Percentiles rank a stretch among this genome's conserved stretches.
Conservation (phyloP, 495 filamentous ascomycete genomes). For the Aspergillus sparsus region DNA sequence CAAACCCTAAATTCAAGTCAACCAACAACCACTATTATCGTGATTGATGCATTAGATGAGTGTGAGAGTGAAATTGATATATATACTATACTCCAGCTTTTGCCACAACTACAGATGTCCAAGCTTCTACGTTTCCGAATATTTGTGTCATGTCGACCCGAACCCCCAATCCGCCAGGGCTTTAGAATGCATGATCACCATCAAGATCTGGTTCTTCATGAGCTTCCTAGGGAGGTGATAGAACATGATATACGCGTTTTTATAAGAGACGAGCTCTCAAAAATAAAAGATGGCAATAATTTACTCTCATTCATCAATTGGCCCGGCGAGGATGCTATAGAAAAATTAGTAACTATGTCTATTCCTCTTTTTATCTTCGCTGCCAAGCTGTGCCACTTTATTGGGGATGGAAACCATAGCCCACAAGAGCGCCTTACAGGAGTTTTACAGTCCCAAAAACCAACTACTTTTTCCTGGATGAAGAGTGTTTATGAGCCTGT, state of each 20-base stretch:
- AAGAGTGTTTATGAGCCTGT: conserved; percentile 29
- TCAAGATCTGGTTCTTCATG: conserved; percentile 25
- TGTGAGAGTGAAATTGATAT: conserved; percentile 44
- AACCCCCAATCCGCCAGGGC: conserved; percentile 39
- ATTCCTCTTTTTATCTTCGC: conserved; percentile 37
- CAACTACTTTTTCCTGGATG: conserved; percentile 15
- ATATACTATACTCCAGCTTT: conserved; percentile 35
- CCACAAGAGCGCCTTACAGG: conserved; percentile 18
- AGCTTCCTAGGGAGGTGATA: conserved; percentile 16
- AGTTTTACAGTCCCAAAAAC: conserved; percentile 23
- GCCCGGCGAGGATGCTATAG: conserved; percentile 32
- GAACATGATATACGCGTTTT: conserved; percentile 32
- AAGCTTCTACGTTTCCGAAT: conserved; percentile 19
- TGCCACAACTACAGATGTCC: conserved; percentile 21
- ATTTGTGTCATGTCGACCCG: conserved; percentile 46
- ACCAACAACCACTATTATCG: too few relatives aligned
- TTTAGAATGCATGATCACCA: conserved; percentile 22
- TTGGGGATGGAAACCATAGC: too few relatives aligned
- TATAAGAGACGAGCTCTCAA: conserved; percentile 21
- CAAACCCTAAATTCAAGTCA: too few relatives aligned
- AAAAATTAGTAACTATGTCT: conserved; percentile 17
- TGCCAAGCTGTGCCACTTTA: conserved; percentile 29
- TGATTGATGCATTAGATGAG: conserved; percentile 56
- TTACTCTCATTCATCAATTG: conserved; percentile 34
- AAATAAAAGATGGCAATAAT: conserved; percentile 18